Evolutionary conservation across 164 flowering plant genomes (phyloP), one percentile per base, ranked within the genome.

Genomic region (Vitis riparia): DNA sequence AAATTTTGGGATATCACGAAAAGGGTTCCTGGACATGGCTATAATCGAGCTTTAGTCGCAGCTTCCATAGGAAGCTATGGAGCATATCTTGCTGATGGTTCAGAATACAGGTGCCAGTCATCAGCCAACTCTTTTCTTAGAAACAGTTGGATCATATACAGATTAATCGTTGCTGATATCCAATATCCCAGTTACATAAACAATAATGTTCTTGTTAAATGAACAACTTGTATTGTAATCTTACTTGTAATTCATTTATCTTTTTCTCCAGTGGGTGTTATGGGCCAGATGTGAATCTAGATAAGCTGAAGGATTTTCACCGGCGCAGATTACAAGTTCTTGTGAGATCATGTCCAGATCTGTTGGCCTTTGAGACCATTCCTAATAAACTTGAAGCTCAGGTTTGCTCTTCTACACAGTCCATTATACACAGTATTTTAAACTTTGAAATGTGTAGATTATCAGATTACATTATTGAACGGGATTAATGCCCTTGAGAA

Each of bases 11-110:
- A 83, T 32, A 51, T 65, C 3, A 57, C 37, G 15, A 65, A 81
- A 55, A 59, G 47, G 8, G 57, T 44, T 50, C 76, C 80, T 5
- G 78, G 68, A 2, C 79, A 77, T 63, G 56, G 67, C 19, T 83
- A 84, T 58, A 85, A 84, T 74, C 82, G 80, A 60, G 91, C 94
- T 53, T 62, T 95, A 70, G 96, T 95, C 67, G 97, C 99, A 48
- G 99, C 98, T 13, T 94, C 98, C 7, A 81, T 94, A 67, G 99
- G 98, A 68, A 90, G 99, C 83, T 95, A 91, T 79, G 99, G 99
- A 68, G 98, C 99, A 68, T 93, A 90, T 77, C 92, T 95, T 75
- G 99, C 99, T 27, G 98, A 95, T 86, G 98, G 98, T 14, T 95
- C 99, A 3, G 98, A 95, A 52, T 92, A 92, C 84, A 95, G 95